phyloP scores from a whole-genome alignment of 2,329 filamentous ascomycete species.

The Alternaria consortialis region DNA sequence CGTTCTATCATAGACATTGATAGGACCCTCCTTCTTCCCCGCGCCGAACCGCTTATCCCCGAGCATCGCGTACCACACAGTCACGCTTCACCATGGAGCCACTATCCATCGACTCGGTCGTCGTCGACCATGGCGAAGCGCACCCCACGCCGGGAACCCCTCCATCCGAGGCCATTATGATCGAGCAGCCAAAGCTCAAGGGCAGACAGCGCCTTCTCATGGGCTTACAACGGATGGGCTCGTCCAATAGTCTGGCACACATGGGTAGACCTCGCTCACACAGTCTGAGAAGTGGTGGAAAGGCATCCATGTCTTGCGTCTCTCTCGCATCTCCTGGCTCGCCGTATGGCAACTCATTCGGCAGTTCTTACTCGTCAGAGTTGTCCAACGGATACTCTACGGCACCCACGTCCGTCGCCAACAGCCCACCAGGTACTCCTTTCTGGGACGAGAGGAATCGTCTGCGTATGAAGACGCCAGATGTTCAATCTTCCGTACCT shows the following conservation, averaged over 20 bases:
- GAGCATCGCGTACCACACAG: conserved; percentile 9
- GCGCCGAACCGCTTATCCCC: conserved; percentile 14
- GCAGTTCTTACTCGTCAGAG: conserved; percentile 64
- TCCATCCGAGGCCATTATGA: conserved; percentile 39
- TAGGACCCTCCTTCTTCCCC: conserved; percentile 23
- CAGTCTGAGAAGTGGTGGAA: conserved; percentile 70
- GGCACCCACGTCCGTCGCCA: conserved; percentile 62
- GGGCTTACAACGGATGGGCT: conserved; percentile 81
- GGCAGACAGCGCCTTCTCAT: conserved; percentile 75
- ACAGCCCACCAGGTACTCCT: conserved; percentile 59
- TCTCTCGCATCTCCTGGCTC: conserved; percentile 64
- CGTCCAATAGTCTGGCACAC: conserved; percentile 75
- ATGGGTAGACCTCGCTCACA: conserved; percentile 71
- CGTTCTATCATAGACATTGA: conserved; percentile 7
- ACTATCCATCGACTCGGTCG: conserved; percentile 50
- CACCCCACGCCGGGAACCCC: conserved; percentile 25
- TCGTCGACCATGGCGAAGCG: conserved; percentile 43
- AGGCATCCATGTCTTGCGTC: conserved; percentile 71
- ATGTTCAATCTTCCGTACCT: conserved; percentile 64
- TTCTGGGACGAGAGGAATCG: conserved; percentile 64
- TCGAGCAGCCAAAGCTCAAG: conserved; percentile 66
- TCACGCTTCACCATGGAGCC: conserved; percentile 43
- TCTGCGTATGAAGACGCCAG: conserved; percentile 63
- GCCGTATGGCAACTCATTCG: conserved; percentile 63
- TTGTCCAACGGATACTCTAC: conserved; percentile 66